Base-by-base conservation (phyloP, 148 eudicot species). In the Amaranthus cruentus region DNA sequence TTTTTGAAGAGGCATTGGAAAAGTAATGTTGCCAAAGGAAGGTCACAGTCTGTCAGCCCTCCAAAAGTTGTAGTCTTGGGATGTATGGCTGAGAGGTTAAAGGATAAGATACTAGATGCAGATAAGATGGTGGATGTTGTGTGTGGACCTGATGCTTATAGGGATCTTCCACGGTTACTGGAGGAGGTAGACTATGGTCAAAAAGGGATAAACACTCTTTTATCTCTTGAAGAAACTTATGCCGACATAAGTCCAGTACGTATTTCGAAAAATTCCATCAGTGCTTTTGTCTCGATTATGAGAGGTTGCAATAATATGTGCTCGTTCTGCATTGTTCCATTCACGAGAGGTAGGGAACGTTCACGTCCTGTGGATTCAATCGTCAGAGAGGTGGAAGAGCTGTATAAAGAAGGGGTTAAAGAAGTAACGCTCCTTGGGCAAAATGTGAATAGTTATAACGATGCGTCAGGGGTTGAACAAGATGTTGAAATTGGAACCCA, bases 301-400 rank as follows among this genome's bases (percentile, higher is more conserved):
- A 86, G 97, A 77, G 99, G 99, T 58, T 96, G 99, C 88, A 96
- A 96, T 78, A 96, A 95, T 79, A 96, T 96, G 99, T 92, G 99
- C 74, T 88, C 97, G 4, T 96, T 96, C 79, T 96, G 99, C 88
- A 96, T 96, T 53, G 99, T 96, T 62, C 96, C 97, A 49, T 96
- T 96, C 82, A 96, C 99, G 51, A 92, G 97, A 83, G 99, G 99
- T 78, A 82, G 99, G 78, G 97, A 96, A 69, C 81, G 99, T 28
- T 96, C 99, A n/a, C 95, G 96, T 59, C 97, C 97, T 66, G 95
- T 96, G 47, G 96, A 90, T 56, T 96, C 99, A 46, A 92, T 92
- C 69, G 88, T 92, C 47, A 84, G 86, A 78, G 97, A 96, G 85
- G 97, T 96, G 62, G 94, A 75, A 69, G 97, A 90, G 79, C 99